phyloP scores from a whole-genome alignment of 345 rosid species.

The Populus simonii region DNA sequence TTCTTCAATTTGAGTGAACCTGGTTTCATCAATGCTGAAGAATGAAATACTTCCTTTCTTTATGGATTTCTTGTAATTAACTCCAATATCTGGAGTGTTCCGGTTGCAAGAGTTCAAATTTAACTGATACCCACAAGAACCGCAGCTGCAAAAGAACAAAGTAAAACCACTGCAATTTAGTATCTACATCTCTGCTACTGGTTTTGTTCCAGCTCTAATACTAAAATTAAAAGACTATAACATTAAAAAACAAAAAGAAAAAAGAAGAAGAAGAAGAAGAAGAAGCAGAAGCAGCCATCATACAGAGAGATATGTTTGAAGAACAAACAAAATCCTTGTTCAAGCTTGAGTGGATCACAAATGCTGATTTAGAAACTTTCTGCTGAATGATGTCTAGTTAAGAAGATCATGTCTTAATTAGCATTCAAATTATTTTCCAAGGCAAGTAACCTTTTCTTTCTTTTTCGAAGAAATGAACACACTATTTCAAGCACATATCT shows the following conservation, averaged over 20 bases:
- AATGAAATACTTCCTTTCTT: neutral
- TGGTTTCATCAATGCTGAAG: neutral
- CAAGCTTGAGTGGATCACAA: neutral
- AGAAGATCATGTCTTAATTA: neutral
- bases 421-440: neutral
- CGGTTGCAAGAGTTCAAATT: neutral
- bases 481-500: neutral
- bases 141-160: neutral
- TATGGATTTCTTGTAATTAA: neutral
- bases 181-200: too few relatives aligned
- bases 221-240: too few relatives aligned
- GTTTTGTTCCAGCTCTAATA: too few relatives aligned
- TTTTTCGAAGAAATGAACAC: neutral
- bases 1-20: neutral
- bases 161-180: neutral
- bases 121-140: neutral
- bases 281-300: neutral
- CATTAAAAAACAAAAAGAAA: too few relatives aligned
- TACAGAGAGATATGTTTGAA: neutral
- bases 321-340: neutral
- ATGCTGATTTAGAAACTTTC: neutral
- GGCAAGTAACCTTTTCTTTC: neutral
- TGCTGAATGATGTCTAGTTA: neutral
- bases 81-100: neutral
- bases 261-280: too few relatives aligned